Percentiles rank a stretch among this genome's conserved stretches.
Conservation (phyloP, 768 basidiomycete species). For the Panaeolus cyanescens region DNA sequence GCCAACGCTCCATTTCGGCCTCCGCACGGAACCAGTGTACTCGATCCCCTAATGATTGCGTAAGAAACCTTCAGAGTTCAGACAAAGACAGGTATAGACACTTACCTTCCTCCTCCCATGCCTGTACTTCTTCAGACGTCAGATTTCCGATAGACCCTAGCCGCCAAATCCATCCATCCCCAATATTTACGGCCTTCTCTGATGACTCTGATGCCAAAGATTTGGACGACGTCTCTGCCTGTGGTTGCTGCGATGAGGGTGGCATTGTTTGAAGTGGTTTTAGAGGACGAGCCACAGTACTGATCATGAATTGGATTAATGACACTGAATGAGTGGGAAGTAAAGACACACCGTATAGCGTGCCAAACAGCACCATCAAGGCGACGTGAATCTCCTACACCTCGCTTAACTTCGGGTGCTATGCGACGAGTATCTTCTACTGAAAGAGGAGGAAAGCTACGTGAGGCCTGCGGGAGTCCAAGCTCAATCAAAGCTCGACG, state of each 20-base stretch:
- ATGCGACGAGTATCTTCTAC: conserved; percentile 13
- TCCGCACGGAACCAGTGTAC: conserved; percentile 30
- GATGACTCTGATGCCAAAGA: neutral
- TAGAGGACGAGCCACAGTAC: too few species aligned
- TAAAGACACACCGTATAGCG: too few species aligned
- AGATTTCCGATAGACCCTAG: neutral
- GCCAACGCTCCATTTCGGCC: conserved; percentile 28
- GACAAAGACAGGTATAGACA: neutral
- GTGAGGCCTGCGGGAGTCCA: neutral
- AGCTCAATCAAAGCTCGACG: conserved; percentile 7
- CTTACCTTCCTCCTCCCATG: neutral
- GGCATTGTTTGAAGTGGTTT: neutral
- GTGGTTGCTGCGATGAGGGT: neutral
- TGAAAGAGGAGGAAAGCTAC: conserved; percentile 10
- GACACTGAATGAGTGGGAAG: too few species aligned
- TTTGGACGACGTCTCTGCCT: neutral
- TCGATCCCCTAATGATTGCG: conserved; percentile 18
- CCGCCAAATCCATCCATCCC: neutral
- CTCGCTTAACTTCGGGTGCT: conserved; percentile 9
- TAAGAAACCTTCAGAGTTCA: neutral
- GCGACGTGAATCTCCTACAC: conserved; percentile 12
- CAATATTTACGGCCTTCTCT: neutral
- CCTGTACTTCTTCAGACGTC: neutral
- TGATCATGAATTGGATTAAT: too few species aligned
- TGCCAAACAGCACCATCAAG: conserved; percentile 16